Conservation (phyloP, 257 asterid species). For the Solanum lycopersicoides region DNA sequence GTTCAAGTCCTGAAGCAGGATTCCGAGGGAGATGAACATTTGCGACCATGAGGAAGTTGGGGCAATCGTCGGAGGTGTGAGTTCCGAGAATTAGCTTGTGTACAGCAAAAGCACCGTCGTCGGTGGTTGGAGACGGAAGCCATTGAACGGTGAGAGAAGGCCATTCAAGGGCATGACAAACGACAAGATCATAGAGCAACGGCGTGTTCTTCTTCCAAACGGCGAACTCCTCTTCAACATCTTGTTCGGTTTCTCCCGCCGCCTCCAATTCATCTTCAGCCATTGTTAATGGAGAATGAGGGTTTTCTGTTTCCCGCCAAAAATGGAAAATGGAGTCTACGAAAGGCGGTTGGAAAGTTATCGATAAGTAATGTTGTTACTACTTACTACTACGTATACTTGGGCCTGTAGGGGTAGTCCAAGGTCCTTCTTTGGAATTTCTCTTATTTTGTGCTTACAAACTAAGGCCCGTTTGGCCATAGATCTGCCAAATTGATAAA, state of each 20-base stretch:
- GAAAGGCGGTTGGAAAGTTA: background rate
- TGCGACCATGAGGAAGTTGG: constrained; percentile 76
- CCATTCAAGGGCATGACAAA: constrained; percentile 91
- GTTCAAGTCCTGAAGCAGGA: constrained; percentile 32
- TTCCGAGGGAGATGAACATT: constrained; percentile 65
- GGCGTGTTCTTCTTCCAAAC: constrained; percentile 98
- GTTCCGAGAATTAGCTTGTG: constrained; percentile 76
- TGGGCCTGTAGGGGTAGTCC: background rate
- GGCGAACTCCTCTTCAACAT: constrained; percentile 73
- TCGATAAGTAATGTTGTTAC: background rate
- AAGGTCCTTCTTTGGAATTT: background rate
- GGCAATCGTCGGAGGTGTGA: constrained; percentile 69
- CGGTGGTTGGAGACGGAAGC: constrained; percentile 48
- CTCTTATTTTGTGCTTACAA: background rate
- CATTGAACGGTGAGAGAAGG: constrained; percentile 97
- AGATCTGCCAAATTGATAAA: no score
- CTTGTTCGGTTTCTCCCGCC: constrained; percentile 21
- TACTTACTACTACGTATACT: background rate
- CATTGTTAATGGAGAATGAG: constrained; percentile 10
- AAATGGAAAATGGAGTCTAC: background rate
- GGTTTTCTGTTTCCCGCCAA: constrained; percentile 37
- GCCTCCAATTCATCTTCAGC: constrained; percentile 16
- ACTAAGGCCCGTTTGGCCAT: no score
- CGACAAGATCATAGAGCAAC: constrained; percentile 66
- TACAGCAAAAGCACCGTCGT: constrained; percentile 31